These are phyloP conservation scores for Daldinia childiae DNA, from an alignment of 495 filamentous ascomycete species.

Conservation along the genomic window DNA sequence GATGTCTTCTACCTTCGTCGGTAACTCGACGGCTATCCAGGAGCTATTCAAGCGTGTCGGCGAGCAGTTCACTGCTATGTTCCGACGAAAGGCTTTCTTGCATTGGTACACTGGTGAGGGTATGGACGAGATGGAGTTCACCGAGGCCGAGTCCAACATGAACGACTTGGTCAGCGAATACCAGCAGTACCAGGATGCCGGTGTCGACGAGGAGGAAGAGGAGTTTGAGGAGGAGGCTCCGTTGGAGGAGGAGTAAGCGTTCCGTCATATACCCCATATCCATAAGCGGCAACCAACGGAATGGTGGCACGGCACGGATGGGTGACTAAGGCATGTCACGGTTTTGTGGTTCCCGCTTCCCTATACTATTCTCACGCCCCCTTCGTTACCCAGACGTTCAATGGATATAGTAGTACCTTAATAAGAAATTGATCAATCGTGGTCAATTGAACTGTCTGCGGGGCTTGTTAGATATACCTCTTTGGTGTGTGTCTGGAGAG, in stretches of 20 bases:
- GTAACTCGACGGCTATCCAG: conserved; percentile 99
- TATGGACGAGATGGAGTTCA: conserved; percentile 99
- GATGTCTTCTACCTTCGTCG: conserved; percentile 99
- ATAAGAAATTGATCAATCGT: conserved; percentile 39
- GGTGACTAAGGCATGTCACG: conserved; percentile 28
- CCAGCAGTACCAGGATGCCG: conserved; percentile 99
- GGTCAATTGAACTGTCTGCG: conserved; percentile 41
- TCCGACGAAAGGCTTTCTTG: conserved; percentile 99
- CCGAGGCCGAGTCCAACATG: conserved; percentile 99
- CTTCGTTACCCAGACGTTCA: conserved; percentile 41
- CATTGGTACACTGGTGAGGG: conserved; percentile 99
- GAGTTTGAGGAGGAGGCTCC: conserved; percentile 69
- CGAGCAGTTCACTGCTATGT: conserved; percentile 99
- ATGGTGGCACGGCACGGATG: conserved; percentile 28
- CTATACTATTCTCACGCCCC: conserved; percentile 47
- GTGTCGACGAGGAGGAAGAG: conserved; percentile 76
- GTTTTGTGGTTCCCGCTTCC: conserved; percentile 34
- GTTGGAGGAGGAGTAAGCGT: conserved; percentile 44
- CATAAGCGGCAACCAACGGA: conserved; percentile 31
- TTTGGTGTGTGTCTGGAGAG: conserved; percentile 44
- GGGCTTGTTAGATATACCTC: conserved; percentile 48
- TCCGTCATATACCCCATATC: conserved; percentile 37
- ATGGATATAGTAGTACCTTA: conserved; percentile 41
- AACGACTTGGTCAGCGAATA: conserved; percentile 99
- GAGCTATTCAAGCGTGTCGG: conserved; percentile 99